Evolutionary conservation across 2,329 filamentous ascomycete species (phyloP), one percentile per base, ranked within the genome.

Genomic region (Akanthomyces lecanii): DNA sequence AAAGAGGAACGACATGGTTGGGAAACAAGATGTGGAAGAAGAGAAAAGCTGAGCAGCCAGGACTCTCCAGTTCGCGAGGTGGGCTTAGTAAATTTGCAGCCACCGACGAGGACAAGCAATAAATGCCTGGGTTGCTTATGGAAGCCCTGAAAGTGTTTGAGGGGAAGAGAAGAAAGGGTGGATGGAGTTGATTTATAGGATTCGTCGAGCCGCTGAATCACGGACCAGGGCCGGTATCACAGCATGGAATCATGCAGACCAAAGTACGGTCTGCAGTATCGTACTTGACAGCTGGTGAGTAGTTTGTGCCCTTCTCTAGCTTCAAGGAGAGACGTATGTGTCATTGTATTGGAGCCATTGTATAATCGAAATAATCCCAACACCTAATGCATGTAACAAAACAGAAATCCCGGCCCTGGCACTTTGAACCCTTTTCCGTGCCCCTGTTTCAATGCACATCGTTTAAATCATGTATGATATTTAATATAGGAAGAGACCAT

Each of bases 1-100:
- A 48, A 71, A 68, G 50, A 69, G 66, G 30, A 66, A 71, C 0
- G 68, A 12, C 71, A 74, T 74, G 7, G 7, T 57, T 8, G 18
- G 18, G 14, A 40, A 25, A 8, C 38, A n/a, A 21, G n/a, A 42
- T 28, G 10, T 6, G 5, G n/a, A n/a, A 10, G 12, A 25, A 18
- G 42, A 33, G 11, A 23, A 40, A 18, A 25, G 7, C 14, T 16
- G 12, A 50, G 25, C 14, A 3, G 14, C 14, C 5, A 14, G 6
- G 5, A 2, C 33, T 38, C 12, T 11, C 1, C 2, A 38, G 33
- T 38, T 10, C 1, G 12, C 33, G 33, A 21, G 21, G 21, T 21
- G 21, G 21, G 21, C 21, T 21, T 21, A 21, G 21, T 21, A 21
- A 21, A 21, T 21, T 21, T 21, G 21, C 21, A 21, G 21, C 21